phyloP scores from a whole-genome alignment of 768 basidiomycete genomes.

The Chalciporus chontae region DNA sequence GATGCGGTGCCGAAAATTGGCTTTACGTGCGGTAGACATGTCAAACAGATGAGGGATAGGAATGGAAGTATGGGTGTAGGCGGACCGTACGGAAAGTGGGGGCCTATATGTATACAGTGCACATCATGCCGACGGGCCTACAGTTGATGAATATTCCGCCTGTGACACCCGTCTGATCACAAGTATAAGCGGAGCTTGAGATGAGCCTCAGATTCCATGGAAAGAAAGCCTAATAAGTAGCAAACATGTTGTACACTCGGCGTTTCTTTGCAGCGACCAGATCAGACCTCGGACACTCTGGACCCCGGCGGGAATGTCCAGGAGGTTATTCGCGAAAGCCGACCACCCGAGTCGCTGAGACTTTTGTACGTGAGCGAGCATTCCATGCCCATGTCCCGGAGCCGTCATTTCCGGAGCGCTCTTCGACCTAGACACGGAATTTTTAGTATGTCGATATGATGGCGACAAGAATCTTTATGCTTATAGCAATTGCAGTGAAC shows the following conservation, averaged over 20 bases:
- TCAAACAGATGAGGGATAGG: not conserved
- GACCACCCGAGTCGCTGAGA: not conserved
- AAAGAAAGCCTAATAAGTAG: not conserved
- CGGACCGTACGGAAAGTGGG: not conserved
- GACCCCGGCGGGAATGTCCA: not conserved
- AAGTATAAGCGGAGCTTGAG: conserved; percentile 1
- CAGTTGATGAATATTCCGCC: not conserved
- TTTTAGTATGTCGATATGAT: not conserved
- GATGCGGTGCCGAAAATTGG: conserved; percentile 47
- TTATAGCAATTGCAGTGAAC: not conserved
- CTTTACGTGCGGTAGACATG: not conserved
- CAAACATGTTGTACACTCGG: not conserved
- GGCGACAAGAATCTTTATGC: not conserved
- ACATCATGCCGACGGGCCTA: not conserved
- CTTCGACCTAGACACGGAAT: not conserved
- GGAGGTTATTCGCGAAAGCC: not conserved
- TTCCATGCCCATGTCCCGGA: not conserved
- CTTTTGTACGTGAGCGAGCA: not conserved
- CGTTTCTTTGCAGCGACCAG: not conserved
- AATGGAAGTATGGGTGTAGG: not conserved
- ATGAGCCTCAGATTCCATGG: not conserved
- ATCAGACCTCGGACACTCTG: not conserved
- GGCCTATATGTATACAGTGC: not conserved
- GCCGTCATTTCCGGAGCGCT: not conserved
- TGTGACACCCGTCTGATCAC: not conserved